Base-by-base conservation (phyloP, 805 yeast species). In the Barnettozyma vustinii region DNA sequence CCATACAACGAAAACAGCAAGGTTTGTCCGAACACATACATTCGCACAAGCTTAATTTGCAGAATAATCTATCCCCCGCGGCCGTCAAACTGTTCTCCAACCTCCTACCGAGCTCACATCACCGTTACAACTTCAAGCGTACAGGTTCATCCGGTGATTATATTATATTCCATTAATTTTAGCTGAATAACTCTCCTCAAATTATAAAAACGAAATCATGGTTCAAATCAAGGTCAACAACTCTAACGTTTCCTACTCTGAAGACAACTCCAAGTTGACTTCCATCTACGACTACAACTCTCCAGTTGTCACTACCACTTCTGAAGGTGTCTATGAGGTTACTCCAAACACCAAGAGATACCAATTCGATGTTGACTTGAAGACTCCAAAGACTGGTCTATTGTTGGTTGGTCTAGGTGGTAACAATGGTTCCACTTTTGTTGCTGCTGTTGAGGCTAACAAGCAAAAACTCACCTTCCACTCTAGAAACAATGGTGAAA, bases 321-420 rank as follows among this genome's bases (percentile, higher is more conserved):
- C 51, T 19, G 52, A 53, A 5, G 69, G 68, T 21, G 72, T 68
- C 39, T 87, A 85, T 35, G 65, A 73, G 47, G 95, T 91, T 46
- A 80, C 83, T 19, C 96, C 96, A 20, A 77, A 83, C 47, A 63
- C 76, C 49, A 77, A 76, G 55, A 84, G 88, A 56, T 88, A 88
- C 63, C 84, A 89, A 64, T 92, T 91, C 76, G 87, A 88, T 68
- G 83, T 87, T 45, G 95, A 89, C 59, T 76, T 87, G 64, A 76
- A 75, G 49, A 80, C 83, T 40, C 96, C 96, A 59, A 89, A 84
- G 68, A 77, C 89, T 44, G 98, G 98, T 59, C 74, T 91, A 54
- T 70, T 91, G 81, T 76, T 92, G 54, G 97, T 91, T 33, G 98
- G 98, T 58, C 76, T 91, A 56, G 97, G 97, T 59, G 98, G 98